Conservation (phyloP, 2,329 filamentous ascomycete species). For the Diaporthe sp. region DNA sequence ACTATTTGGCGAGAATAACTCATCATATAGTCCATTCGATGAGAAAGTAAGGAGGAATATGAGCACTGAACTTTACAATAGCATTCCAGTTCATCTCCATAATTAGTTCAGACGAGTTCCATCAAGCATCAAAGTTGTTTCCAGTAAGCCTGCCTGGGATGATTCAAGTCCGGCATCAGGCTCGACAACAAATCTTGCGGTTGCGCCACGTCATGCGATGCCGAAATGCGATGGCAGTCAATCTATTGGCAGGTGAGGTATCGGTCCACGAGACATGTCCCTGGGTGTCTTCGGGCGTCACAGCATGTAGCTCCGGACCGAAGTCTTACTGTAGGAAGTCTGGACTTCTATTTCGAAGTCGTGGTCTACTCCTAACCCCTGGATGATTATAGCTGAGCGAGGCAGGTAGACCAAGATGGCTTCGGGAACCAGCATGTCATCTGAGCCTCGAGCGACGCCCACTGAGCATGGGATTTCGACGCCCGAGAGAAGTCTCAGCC, state of each 20-base stretch:
- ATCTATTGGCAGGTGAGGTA: conserved; percentile 16
- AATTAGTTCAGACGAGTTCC: not conserved
- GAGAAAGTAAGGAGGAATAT: too few species aligned
- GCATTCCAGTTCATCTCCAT: too few species aligned
- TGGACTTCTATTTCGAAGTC: not conserved
- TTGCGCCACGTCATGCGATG: conserved; percentile 8
- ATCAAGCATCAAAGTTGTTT: too few species aligned
- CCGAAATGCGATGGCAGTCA: not conserved
- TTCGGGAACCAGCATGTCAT: conserved; percentile 12
- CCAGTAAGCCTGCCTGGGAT: not conserved
- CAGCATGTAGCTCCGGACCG: conserved; percentile 18
- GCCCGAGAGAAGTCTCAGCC: not conserved
- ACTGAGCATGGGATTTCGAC: not conserved
- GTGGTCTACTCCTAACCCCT: not conserved
- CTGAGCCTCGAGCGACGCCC: not conserved
- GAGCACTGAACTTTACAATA: not conserved
- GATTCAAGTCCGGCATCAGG: too few species aligned
- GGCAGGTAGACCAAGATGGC: not conserved
- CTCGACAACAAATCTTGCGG: not conserved
- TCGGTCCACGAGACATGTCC: conserved; percentile 20
- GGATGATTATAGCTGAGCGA: not conserved
- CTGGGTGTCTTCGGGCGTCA: conserved; percentile 10
- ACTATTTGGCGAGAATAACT: not conserved
- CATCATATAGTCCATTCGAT: not conserved
- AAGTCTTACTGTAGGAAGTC: not conserved